These are phyloP conservation scores for Beta macrorhiza DNA, from an alignment of 179 eudicot species.

Conservation along the genomic window DNA sequence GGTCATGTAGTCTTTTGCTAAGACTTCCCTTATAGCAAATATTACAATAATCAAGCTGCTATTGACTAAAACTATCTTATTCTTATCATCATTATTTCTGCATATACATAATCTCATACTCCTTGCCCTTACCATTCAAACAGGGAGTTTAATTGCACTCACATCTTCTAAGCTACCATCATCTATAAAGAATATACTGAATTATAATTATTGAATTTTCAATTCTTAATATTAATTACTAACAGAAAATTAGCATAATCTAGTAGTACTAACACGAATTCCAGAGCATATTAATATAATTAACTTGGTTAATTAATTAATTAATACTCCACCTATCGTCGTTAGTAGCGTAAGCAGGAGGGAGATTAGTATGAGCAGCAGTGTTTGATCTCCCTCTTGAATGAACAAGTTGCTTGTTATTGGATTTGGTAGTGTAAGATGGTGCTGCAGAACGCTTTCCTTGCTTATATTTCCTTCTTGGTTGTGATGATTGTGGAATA, in stretches of 20 bases:
- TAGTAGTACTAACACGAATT: neutral
- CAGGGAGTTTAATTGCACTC: neutral
- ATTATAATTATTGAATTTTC: neutral
- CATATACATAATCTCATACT: neutral
- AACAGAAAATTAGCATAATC: slow-evolving; percentile 12
- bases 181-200: slow-evolving; percentile 7
- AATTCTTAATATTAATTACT: neutral
- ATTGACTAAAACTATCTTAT: neutral
- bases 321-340: slow-evolving; percentile 3
- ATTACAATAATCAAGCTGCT: slow-evolving; percentile 5
- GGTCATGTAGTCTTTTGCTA: neutral
- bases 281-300: neutral
- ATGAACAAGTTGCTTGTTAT: slow-evolving; percentile 20
- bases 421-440: slow-evolving; percentile 18
- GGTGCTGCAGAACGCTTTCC: slow-evolving; percentile 17
- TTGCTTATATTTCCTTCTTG: slow-evolving; percentile 29
- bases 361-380: neutral
- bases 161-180: neutral
- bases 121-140: neutral
- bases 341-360: slow-evolving; percentile 17
- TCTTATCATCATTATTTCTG: neutral
- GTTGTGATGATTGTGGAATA: slow-evolving; percentile 36
- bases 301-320: neutral
- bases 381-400: slow-evolving; percentile 10
- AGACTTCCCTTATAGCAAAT: neutral